Evolutionary conservation across 2,329 filamentous ascomycete genomes (phyloP).

Genomic region (Xylaria arbuscula): DNA sequence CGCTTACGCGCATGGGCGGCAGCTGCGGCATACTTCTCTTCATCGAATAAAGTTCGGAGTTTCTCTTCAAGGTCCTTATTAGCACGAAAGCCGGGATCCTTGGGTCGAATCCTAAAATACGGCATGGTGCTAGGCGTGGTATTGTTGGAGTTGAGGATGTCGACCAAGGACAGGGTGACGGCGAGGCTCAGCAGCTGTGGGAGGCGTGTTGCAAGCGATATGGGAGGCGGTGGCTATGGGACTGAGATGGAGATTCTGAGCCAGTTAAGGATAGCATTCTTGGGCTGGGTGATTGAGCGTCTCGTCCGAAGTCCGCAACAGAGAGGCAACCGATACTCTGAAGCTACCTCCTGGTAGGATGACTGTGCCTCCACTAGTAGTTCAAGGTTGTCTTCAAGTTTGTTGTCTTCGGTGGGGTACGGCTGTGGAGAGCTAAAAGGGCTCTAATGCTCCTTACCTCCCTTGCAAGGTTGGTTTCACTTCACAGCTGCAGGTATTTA

Average conservation of each 20-base stretch:
- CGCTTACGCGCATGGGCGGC: slow-evolving; percentile 65
- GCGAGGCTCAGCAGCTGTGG: background rate
- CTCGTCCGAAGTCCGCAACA: background rate
- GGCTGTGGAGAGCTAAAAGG: slow-evolving; percentile 1
- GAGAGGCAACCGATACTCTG: background rate
- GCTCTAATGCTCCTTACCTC: background rate
- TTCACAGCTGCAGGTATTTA: background rate
- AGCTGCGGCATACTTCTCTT: slow-evolving; percentile 64
- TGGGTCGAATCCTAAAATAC: slow-evolving; percentile 20
- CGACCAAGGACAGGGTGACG: background rate
- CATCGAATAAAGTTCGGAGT: slow-evolving; percentile 65
- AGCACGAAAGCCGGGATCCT: slow-evolving; percentile 7
- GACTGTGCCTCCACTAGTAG: background rate
- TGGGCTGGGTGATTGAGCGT: background rate
- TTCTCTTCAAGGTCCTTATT: slow-evolving; percentile 32
- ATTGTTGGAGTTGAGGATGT: background rate
- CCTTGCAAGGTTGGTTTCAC: background rate
- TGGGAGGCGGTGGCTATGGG: background rate
- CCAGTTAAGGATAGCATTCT: background rate
- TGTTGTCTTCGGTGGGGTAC: background rate
- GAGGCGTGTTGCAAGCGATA: slow-evolving; percentile 5
- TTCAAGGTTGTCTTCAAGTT: no score
- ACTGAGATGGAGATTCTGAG: background rate
- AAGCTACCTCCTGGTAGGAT: background rate
- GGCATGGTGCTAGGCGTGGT: slow-evolving; percentile 1